These are phyloP conservation scores for Pythium aphanidermatum DNA, from an alignment of 352 stramenopile species.

Conservation along the genomic window DNA sequence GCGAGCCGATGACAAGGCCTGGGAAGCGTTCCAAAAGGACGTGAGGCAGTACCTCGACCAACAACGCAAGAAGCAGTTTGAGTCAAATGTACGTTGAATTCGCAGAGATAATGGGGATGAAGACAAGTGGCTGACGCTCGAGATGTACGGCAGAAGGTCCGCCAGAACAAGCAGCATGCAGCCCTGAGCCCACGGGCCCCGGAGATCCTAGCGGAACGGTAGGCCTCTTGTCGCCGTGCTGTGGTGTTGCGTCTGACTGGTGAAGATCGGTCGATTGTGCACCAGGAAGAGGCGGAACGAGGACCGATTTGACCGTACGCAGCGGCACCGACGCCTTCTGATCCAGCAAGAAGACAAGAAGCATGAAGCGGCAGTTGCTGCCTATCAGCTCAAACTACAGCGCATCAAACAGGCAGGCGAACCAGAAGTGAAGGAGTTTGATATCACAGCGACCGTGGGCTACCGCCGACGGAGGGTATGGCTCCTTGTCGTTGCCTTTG, in stretches of 20 bases:
- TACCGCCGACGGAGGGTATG: slow-evolving; percentile 44
- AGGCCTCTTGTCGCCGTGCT: not conserved
- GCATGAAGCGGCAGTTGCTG: slow-evolving; percentile 25
- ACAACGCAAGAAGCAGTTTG: slow-evolving; percentile 37
- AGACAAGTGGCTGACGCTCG: too few relatives aligned
- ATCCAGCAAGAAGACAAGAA: slow-evolving; percentile 32
- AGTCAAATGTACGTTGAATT: slow-evolving; percentile 22
- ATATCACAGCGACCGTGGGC: slow-evolving; percentile 21
- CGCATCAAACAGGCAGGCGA: slow-evolving; percentile 10
- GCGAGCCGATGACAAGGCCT: slow-evolving; percentile 43
- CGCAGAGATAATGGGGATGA: too few relatives aligned
- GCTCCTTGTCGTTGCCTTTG: slow-evolving; percentile 44
- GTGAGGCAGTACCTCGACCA: slow-evolving; percentile 34
- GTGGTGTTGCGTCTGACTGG: not conserved
- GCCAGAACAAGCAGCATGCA: slow-evolving; percentile 46
- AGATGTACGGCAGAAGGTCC: slow-evolving; percentile 52
- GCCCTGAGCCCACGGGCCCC: slow-evolving; percentile 16
- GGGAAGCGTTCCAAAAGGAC: slow-evolving; percentile 48
- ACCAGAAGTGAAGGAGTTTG: slow-evolving; percentile 19
- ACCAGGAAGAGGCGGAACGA: slow-evolving; percentile 62
- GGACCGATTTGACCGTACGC: slow-evolving; percentile 36
- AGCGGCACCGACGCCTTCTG: slow-evolving; percentile 37
- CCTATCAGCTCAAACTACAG: slow-evolving; percentile 32
- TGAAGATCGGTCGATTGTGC: slow-evolving; percentile 2
- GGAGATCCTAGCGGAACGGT: slow-evolving; percentile 16